Evolutionary conservation across 768 basidiomycete species (phyloP).

Genomic region (Lactifluus echinatus): DNA sequence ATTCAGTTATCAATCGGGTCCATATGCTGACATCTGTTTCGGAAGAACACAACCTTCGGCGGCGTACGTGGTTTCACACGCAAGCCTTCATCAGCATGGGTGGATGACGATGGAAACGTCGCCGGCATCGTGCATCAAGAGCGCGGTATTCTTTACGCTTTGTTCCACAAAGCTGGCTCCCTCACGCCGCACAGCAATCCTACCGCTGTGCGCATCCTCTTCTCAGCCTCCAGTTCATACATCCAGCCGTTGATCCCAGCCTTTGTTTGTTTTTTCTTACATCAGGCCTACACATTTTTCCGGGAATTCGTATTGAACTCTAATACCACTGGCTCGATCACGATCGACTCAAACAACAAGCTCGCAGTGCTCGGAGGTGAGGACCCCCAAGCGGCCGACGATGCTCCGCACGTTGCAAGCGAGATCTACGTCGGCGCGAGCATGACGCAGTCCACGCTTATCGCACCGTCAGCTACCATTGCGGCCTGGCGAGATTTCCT

Average conservation of each 20-base stretch:
- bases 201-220: constrained; percentile 40
- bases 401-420: constrained; percentile 44
- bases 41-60: constrained; percentile 70
- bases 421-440: constrained; percentile 47
- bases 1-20: not conserved
- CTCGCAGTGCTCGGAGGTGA: constrained; percentile 43
- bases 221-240: constrained; percentile 20
- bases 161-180: constrained; percentile 34
- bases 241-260: not conserved
- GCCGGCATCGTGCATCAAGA: constrained; percentile 71
- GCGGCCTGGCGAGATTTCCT: constrained; percentile 28
- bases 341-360: constrained; percentile 21
- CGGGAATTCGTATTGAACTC: constrained; percentile 61
- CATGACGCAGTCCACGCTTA: constrained; percentile 23
- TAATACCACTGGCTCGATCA: constrained; percentile 52
- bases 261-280: not conserved
- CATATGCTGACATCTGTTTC: not conserved
- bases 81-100: constrained; percentile 61
- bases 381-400: constrained; percentile 34
- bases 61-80: constrained; percentile 68
- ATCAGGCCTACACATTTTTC: constrained; percentile 50
- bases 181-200: constrained; percentile 33
- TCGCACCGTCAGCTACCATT: constrained; percentile 27
- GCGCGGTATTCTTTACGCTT: constrained; percentile 44
- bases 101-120: constrained; percentile 46